phyloP scores from a whole-genome alignment of 73 alveolate species.

The Paramecium primaurelia region DNA sequence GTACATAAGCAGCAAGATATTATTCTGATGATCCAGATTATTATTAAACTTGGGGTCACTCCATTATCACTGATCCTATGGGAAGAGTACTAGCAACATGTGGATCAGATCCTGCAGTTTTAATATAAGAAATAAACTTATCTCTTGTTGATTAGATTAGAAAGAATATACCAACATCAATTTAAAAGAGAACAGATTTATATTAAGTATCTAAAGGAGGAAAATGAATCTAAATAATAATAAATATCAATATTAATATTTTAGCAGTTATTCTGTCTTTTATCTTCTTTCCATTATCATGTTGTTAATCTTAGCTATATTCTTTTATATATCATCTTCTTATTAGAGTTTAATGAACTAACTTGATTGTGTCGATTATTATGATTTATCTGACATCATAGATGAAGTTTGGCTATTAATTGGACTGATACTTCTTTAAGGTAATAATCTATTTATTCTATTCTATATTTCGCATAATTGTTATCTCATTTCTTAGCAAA shows the following conservation, averaged over 20 bases:
- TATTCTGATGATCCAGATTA: conserved; percentile 60
- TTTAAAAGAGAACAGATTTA: conserved; percentile 80
- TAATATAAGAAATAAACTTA: conserved; percentile 80
- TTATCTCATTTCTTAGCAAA: conserved; percentile 22
- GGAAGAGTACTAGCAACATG: conserved; percentile 82
- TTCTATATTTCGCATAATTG: neutral
- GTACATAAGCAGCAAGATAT: conserved; percentile 86
- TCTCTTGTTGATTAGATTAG: conserved; percentile 68
- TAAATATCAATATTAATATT: neutral
- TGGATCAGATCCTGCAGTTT: conserved; percentile 75
- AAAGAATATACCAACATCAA: conserved; percentile 71
- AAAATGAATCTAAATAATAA: neutral
- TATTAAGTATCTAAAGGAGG: conserved; percentile 53
- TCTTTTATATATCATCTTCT: neutral
- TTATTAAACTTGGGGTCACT: conserved; percentile 87
- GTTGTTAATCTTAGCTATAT: neutral
- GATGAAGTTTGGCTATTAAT: neutral
- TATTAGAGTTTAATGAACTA: neutral
- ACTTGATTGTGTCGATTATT: neutral
- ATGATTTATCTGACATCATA: neutral
- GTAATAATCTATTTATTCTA: neutral
- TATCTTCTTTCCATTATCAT: neutral
- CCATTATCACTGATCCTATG: conserved; percentile 89
- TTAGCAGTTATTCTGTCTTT: neutral
- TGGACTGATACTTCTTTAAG: neutral